phyloP scores from a whole-genome alignment of 495 filamentous ascomycete species.

The Neurospora cerealis region DNA sequence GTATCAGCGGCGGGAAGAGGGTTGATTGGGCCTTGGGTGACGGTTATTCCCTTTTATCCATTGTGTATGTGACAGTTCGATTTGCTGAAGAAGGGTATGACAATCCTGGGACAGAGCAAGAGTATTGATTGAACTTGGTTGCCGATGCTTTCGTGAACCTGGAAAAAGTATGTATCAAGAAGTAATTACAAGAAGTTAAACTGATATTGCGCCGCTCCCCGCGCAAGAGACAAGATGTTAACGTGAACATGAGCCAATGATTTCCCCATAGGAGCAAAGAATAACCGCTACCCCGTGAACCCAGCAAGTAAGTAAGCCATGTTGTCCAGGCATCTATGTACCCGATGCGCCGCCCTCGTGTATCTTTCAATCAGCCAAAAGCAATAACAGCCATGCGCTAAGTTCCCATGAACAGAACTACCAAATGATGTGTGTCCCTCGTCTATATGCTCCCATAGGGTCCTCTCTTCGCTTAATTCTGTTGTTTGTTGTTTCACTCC shows the following conservation, averaged over 20 bases:
- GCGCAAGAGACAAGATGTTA: not conserved
- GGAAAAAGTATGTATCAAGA: not conserved
- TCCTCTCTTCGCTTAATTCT: not conserved
- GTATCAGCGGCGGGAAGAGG: too few species aligned
- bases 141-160: too few species aligned
- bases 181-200: not conserved
- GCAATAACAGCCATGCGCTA: not conserved
- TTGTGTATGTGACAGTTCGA: too few species aligned
- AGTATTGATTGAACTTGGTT: too few species aligned
- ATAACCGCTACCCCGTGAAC: not conserved
- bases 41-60: too few species aligned
- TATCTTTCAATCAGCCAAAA: not conserved
- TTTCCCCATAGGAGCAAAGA: not conserved
- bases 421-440: not conserved
- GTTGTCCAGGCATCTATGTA: not conserved
- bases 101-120: too few species aligned
- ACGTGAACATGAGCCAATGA: not conserved
- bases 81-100: too few species aligned
- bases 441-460: not conserved
- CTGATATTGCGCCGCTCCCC: not conserved
- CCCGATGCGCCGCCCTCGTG: not conserved
- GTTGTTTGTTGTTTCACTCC: not conserved
- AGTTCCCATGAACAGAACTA: not conserved
- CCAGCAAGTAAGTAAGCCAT: not conserved
- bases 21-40: too few species aligned